Evolutionary conservation across 257 asterid species (phyloP).

Genomic region (Lithospermum erythrorhizon): DNA sequence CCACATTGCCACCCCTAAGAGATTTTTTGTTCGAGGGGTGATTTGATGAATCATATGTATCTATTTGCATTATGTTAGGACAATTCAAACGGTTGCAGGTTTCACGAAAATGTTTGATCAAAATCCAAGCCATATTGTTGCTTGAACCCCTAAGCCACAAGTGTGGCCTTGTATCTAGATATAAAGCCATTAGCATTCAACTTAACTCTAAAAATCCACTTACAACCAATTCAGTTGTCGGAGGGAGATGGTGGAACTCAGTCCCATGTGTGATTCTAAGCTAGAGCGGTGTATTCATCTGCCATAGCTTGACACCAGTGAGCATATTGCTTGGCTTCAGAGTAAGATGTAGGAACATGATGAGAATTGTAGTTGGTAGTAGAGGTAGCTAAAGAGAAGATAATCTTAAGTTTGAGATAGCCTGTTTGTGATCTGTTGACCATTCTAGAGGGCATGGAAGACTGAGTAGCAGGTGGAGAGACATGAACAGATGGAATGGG

Average conservation of each 20-base stretch:
- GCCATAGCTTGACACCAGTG: conserved; percentile 4
- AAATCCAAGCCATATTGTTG: neutral
- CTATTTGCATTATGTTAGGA: no score
- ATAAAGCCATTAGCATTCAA: neutral
- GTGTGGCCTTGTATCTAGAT: neutral
- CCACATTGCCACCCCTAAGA: no score
- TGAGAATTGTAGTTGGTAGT: no score
- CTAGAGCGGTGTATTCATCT: neutral
- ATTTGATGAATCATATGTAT: no score
- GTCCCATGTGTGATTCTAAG: neutral
- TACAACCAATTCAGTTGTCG: neutral
- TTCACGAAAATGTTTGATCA: neutral
- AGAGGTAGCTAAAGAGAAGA: neutral
- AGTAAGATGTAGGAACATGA: neutral
- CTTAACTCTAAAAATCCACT: neutral
- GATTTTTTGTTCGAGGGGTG: no score
- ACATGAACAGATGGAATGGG: no score
- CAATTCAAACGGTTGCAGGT: no score
- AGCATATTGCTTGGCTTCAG: neutral
- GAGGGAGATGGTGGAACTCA: neutral
- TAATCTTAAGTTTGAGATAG: neutral
- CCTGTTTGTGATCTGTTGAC: no score
- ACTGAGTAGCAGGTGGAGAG: no score
- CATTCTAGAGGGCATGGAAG: neutral
- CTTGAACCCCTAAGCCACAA: neutral